phyloP scores from a whole-genome alignment of 257 asterid species.

The Ilex aquifolium region DNA sequence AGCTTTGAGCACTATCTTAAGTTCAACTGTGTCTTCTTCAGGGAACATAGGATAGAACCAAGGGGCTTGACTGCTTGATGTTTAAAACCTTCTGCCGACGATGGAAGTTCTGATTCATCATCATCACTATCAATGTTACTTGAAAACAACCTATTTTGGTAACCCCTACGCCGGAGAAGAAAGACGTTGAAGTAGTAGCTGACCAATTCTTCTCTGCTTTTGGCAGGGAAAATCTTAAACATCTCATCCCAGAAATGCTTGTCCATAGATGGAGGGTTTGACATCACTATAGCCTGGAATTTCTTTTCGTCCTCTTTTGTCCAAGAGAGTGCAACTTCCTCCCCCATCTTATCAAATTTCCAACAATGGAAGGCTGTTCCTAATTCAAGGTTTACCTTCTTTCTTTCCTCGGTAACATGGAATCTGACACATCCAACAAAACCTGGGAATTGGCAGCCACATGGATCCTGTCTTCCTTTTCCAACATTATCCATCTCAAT shows the following conservation, averaged over 20 bases:
- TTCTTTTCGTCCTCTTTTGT: constrained; percentile 38
- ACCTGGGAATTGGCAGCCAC: constrained; percentile 48
- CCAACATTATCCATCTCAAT: constrained; percentile 61
- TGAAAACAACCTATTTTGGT: constrained; percentile 54
- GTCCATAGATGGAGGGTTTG: constrained; percentile 32
- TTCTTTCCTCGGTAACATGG: constrained; percentile 43
- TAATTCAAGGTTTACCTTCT: constrained; percentile 43
- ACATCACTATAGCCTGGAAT: constrained; percentile 35
- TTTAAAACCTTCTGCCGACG: constrained; percentile 18
- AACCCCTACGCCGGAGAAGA: constrained; percentile 52
- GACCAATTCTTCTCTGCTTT: constrained; percentile 48
- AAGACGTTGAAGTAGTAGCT: constrained; percentile 65
- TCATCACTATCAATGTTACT: constrained; percentile 64
- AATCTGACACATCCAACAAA: constrained; percentile 50
- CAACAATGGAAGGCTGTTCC: constrained; percentile 48
- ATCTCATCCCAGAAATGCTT: constrained; percentile 53
- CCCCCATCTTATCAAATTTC: constrained; percentile 51
- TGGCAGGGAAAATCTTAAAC: constrained; percentile 32
- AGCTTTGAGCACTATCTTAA: background rate
- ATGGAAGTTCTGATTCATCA: constrained; percentile 55
- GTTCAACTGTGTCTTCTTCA: background rate
- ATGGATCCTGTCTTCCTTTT: constrained; percentile 54
- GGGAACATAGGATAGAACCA: background rate
- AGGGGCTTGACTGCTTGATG: background rate
- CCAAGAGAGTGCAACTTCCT: constrained; percentile 48